Evolutionary conservation across 2,329 filamentous ascomycete species (phyloP), one percentile per base, ranked within the genome.

Genomic region (Monilinia fructigena): DNA sequence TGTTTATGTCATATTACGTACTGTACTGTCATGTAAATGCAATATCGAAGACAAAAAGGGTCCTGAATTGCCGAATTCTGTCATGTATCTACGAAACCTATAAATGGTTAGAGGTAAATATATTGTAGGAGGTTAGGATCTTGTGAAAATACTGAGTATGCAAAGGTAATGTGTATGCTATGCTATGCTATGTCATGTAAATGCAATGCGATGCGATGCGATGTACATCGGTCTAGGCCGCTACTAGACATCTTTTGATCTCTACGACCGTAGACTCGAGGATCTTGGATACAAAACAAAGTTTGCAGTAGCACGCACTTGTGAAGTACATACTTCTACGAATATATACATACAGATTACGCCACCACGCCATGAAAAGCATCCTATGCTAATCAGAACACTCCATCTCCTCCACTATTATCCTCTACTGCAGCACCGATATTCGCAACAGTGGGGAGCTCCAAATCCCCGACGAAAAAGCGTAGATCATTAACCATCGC

Each of bases 191-290:
- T 63, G 55, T 23, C 5, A 47, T 47, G 61, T 26, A 12, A 18
- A 63, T 55, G 48, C 26, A 14, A 63, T 63, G 61, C 14, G 16
- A 63, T 63, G 54, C 31, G 20, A 42, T 58, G 62, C 50, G 16
- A 64, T 64, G 62, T 64, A 56, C 53, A 18, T 48, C 31, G 28
- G 28, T 50, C 28, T 60, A 28, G 42, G 31, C 58, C 58, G 28
- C 58, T 48, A 20, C 55, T 20, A 58, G 18, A n/a, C 14, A 38
- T 35, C 3, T 35, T 42, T 48, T 28, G 14, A 59, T 55, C 42
- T 59, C 40, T 31, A 47, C 56, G 50, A 20, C 58, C 26, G 16
- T 38, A 20, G n/a, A 50, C 31, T 40, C n/a, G 31, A n/a, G 28
- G 58, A 50, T 26, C 58, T 38, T 38, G 31, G 45, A 26, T 52